Base-by-base conservation (phyloP, 176 grass and related monocot genomes). In the Calamus simplicifolius region DNA sequence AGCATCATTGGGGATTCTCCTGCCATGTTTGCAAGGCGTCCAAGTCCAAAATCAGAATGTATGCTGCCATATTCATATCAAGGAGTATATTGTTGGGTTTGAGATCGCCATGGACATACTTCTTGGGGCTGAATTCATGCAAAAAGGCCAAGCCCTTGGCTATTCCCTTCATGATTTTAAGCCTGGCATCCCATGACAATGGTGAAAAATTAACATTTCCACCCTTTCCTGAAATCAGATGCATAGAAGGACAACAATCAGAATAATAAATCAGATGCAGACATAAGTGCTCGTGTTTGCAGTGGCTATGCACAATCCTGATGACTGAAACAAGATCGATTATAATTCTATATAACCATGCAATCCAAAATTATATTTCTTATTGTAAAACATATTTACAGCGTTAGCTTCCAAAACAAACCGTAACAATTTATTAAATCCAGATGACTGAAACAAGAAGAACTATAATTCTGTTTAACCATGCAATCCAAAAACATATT, bases 111-210 rank as follows among this genome's bases (percentile, higher is more conserved):
- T 67, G 64, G 27, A 67, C 51, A 21, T 67, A 67, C 27, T 67
- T 67, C n/a, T 67, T 67, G 16, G 64, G 51, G 51, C 51, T 67
- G 50, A 67, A 67, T 18, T 67, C 64, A 54, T 67, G 64, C 51
- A 67, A 35, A 27, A 67, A 67, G 16, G 51, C 27, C 28, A 67
- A 55, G 19, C 64, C 64, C 64, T 67, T 67, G 27, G 64, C 64
- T 3, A 67, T 7, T 5, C 64, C 64, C 51, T 23, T 67, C 51
- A 67, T 55, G 50, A 67, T 67, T 51, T 55, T 67, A 6, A 55
- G 51, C 19, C 64, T 54, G 10, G 19, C 18, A 16, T 43, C 52
- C 64, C 64, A 67, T 16, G 27, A 7, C n/a, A 67, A 35, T 1
- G 64, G 64, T 3, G 64, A 67, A 30, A 35, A 54, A 27, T 6